Evolutionary conservation across 495 filamentous ascomycete genomes (phyloP).

Genomic region (Lasiosphaeris hirsuta): DNA sequence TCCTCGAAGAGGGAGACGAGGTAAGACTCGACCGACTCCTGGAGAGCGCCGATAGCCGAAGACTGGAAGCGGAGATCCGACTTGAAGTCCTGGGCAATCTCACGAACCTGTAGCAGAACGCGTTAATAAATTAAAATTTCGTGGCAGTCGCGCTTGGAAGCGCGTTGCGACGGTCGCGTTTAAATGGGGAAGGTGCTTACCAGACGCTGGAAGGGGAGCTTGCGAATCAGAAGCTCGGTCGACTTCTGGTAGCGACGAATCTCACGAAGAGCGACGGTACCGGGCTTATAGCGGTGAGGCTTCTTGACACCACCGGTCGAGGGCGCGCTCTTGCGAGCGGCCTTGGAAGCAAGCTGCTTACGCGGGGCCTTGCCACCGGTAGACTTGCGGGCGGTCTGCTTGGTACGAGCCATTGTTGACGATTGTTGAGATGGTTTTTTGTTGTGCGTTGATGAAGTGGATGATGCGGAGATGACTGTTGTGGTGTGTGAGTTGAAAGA

Average conservation of each 20-base stretch:
- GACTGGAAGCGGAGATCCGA: slow-evolving; percentile 99
- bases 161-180: slow-evolving; percentile 12
- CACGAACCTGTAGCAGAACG: slow-evolving; percentile 61
- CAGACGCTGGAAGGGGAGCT: slow-evolving; percentile 99
- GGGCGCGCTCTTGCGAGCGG: slow-evolving; percentile 53
- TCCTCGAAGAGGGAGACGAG: slow-evolving; percentile 99
- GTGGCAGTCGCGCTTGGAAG: not conserved
- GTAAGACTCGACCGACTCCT: slow-evolving; percentile 99
- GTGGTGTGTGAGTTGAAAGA: slow-evolving; percentile 44
- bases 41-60: slow-evolving; percentile 98
- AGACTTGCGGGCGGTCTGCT: slow-evolving; percentile 99
- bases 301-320: slow-evolving; percentile 91
- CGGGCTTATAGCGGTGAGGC: slow-evolving; percentile 99
- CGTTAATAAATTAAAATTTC: slow-evolving; percentile 28
- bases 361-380: slow-evolving; percentile 99
- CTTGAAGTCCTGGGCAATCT: slow-evolving; percentile 99
- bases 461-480: slow-evolving; percentile 28
- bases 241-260: slow-evolving; percentile 99
- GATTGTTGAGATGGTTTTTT: slow-evolving; percentile 45
- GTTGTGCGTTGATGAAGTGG: slow-evolving; percentile 36
- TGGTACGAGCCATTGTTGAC: slow-evolving; percentile 92
- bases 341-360: slow-evolving; percentile 79
- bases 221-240: slow-evolving; percentile 99
- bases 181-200: slow-evolving; percentile 43
- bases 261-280: slow-evolving; percentile 99